These are phyloP conservation scores for Cucurbitaria berberidis DNA, from an alignment of 2,329 filamentous ascomycete species.

Conservation along the genomic window DNA sequence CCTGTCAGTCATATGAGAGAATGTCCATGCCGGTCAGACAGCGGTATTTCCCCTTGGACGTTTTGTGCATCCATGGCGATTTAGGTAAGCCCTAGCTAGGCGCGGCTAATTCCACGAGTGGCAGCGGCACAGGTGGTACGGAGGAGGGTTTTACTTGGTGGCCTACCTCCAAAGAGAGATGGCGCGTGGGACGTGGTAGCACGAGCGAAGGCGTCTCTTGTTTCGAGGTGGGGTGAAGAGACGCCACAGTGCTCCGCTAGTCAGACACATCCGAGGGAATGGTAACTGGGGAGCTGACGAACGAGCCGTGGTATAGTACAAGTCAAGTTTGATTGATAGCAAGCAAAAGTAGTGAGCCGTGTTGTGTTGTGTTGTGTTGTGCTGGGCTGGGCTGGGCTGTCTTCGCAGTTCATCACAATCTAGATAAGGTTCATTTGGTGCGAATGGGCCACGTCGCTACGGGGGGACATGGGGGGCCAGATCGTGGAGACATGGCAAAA, in stretches of 20 bases:
- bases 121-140: conserved; percentile 14
- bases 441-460: conserved; percentile 36
- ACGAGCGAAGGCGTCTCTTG: not conserved
- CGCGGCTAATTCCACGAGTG: conserved; percentile 27
- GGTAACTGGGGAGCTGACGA: conserved; percentile 15
- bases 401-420: conserved; percentile 3
- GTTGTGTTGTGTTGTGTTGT: no score
- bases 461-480: conserved; percentile 11
- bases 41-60: not conserved
- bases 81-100: conserved; percentile 11
- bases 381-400: no score
- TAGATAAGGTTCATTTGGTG: conserved; percentile 24
- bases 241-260: conserved; percentile 9
- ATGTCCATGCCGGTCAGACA: conserved; percentile 10
- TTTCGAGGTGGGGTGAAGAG: not conserved
- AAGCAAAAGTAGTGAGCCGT: no score
- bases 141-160: conserved; percentile 3
- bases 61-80: conserved; percentile 8
- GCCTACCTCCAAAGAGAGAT: no score
- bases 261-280: conserved; percentile 15
- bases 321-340: not conserved
- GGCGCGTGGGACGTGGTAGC: conserved; percentile 7
- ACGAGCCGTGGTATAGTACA: conserved; percentile 15
- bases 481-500: conserved; percentile 15
- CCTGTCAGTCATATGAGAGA: conserved; percentile 7